Percentiles rank a stretch among this genome's conserved stretches.
Evolutionary conservation across 345 rosid species (phyloP).

Genomic region (Brassica carinata): DNA sequence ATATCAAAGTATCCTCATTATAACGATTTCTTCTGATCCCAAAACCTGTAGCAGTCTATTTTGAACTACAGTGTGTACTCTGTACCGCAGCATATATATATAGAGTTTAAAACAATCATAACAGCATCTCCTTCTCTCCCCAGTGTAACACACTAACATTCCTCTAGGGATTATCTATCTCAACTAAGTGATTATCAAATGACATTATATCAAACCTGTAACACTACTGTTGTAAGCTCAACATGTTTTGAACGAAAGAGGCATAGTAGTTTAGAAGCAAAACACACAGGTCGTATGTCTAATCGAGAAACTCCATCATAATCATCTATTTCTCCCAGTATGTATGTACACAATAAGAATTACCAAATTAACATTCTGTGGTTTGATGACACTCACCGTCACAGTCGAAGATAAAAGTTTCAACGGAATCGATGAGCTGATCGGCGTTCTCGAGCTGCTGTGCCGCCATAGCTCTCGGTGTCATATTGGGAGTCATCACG

Average conservation of each 20-base stretch:
- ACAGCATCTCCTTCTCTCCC: background rate
- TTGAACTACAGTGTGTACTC: background rate
- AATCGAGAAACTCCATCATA: background rate
- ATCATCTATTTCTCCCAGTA: background rate
- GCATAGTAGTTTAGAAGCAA: background rate
- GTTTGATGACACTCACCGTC: constrained; percentile 52
- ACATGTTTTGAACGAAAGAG: background rate
- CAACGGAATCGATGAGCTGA: constrained; percentile 82
- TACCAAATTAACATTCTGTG: background rate
- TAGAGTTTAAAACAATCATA: background rate
- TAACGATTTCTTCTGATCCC: background rate
- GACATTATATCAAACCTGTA: too few relatives aligned
- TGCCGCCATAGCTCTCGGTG: constrained; percentile 50
- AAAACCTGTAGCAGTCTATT: background rate
- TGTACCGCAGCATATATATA: background rate
- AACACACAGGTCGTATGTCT: background rate
- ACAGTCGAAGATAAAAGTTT: constrained; percentile 93
- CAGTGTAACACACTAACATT: too few relatives aligned
- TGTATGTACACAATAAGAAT: too few relatives aligned
- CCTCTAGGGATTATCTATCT: too few relatives aligned
- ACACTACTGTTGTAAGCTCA: background rate
- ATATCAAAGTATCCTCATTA: too few relatives aligned
- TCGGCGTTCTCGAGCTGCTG: constrained; percentile 79
- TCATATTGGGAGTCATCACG: constrained; percentile 44
- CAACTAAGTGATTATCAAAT: too few relatives aligned